Base-by-base conservation (phyloP, 2,329 filamentous ascomycete genomes). In the Cytospora mali region DNA sequence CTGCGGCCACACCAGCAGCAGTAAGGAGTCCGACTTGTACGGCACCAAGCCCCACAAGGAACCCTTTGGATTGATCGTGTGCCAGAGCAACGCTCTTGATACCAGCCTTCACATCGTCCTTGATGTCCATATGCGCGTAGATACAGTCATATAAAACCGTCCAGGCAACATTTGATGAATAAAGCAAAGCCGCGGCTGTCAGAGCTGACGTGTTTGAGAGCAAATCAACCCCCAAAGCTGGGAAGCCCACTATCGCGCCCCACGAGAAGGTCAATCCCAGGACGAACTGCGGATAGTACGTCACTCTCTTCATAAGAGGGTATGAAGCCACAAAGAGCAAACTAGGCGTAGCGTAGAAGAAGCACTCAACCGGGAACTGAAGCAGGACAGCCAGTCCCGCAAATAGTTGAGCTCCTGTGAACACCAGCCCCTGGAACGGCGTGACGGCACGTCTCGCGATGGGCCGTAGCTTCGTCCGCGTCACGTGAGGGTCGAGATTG, bases 71-170 rank as follows among this genome's bases (percentile, higher is more conserved):
- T 65, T 93, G 83, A 66, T 91, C 88, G 69, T 96, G 91, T 72
- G 89, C 89, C 46, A 96, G 79, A 1, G 90, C 92, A 69, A 96
- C 95, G 71, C 88, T 92, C 79, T 94, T 96, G 77, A 96, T 95
- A 10, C 92, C 93, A 0, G 89, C 92, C 74, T 92, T 93, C 65
- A 82, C 87, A 71, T 96, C 92, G 69, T 96, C 92, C 71, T 88
- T 88, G 74, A 94, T 89, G 70, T 96, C 92, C 88, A 95, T 94
- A 73, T 96, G 92, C 16, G 92, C 92, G 74, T 96, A 96, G 33
- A 96, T 92, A 86, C 95, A 96, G 74, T 96, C 92, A 74, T 96
- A 96, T 46, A 96, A 77, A 28, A 96, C 83, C 0, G 92, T 96
- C 93, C 93, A 96, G 3, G 91, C 87, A 27, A 95, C 81, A 69